phyloP scores from a whole-genome alignment of 1,284 basidiomycete species.

The Cutaneotrichosporon daszewskae region DNA sequence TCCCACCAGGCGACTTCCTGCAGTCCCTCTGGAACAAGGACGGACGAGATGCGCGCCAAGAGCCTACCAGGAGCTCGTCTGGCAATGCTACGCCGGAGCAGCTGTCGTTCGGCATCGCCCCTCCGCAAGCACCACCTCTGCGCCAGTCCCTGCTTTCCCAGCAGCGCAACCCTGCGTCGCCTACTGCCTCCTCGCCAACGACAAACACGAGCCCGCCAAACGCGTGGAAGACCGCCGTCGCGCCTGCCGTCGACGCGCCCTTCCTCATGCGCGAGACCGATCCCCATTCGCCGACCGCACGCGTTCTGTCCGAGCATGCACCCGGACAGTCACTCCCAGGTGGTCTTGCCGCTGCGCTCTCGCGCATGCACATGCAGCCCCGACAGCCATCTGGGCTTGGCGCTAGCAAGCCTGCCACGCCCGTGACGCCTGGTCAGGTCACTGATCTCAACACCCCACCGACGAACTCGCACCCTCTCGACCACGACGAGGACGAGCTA shows the following conservation, averaged over 20 bases:
- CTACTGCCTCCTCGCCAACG: conserved; percentile 6
- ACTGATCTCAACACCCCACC: conserved; percentile 4
- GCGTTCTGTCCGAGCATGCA: conserved; percentile 42
- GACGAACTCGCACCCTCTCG: conserved; percentile 6
- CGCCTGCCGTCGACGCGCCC: conserved; percentile 22
- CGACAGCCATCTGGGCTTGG: conserved; percentile 12
- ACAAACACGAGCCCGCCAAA: conserved; percentile 11
- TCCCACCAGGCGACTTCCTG: conserved; percentile 37
- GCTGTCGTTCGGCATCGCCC: conserved; percentile 27
- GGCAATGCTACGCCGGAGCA: conserved; percentile 8
- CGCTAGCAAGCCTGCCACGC: background rate
- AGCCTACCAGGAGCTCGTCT: background rate
- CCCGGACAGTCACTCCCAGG: conserved; percentile 46
- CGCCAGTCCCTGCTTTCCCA: conserved; percentile 34
- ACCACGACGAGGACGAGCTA: conserved; percentile 19
- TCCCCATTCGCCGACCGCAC: conserved; percentile 33
- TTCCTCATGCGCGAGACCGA: conserved; percentile 29
- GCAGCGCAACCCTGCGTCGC: conserved; percentile 31
- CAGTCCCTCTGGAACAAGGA: conserved; percentile 42
- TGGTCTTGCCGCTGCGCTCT: conserved; percentile 44
- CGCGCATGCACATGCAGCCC: conserved; percentile 37
- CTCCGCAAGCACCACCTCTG: conserved; percentile 15
- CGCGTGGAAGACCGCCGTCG: conserved; percentile 2
- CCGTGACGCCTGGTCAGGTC: conserved; percentile 2
- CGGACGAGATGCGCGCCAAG: conserved; percentile 38